Percentiles rank a stretch among this genome's conserved stretches.
phyloP scores from a whole-genome alignment of 441 rosid species.

The Populus hybrid region DNA sequence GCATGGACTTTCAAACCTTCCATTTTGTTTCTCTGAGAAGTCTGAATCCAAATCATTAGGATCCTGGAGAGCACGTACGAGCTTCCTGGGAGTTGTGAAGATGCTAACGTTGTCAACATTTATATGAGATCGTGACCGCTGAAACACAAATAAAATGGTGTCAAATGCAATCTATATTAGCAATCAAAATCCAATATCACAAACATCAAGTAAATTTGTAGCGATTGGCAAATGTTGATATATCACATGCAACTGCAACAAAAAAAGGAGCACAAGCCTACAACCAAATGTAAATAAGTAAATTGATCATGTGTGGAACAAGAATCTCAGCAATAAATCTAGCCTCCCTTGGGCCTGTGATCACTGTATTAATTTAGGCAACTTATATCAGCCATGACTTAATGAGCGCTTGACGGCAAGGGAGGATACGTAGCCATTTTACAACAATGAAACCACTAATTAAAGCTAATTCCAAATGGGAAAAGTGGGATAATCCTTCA shows the following conservation, averaged over 20 bases:
- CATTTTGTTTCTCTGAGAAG: slow-evolving; percentile 39
- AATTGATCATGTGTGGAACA: not conserved
- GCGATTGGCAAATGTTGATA: not conserved
- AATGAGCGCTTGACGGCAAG: not conserved
- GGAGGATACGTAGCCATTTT: not conserved
- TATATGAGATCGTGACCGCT: slow-evolving; percentile 60
- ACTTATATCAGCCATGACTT: not conserved
- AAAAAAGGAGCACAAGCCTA: not conserved
- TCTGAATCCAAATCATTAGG: slow-evolving; percentile 45
- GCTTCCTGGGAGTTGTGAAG: slow-evolving; percentile 90
- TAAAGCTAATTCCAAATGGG: not conserved
- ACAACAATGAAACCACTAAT: not conserved
- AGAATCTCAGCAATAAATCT: not conserved
- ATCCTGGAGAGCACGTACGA: slow-evolving; percentile 82
- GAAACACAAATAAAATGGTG: slow-evolving; percentile 25
- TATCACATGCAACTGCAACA: slow-evolving; percentile 3
- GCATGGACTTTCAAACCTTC: slow-evolving; percentile 47
- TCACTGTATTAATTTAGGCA: not conserved
- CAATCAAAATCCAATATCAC: slow-evolving; percentile 6
- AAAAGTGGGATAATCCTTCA: not conserved
- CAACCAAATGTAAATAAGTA: not conserved
- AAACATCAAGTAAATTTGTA: not conserved
- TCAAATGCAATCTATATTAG: slow-evolving; percentile 18
- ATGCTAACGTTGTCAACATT: slow-evolving; percentile 48
- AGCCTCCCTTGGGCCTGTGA: not conserved